Percentiles rank a stretch among this genome's conserved stretches.
phyloP scores from a whole-genome alignment of 2,329 filamentous ascomycete genomes.

The Metarhizium album region DNA sequence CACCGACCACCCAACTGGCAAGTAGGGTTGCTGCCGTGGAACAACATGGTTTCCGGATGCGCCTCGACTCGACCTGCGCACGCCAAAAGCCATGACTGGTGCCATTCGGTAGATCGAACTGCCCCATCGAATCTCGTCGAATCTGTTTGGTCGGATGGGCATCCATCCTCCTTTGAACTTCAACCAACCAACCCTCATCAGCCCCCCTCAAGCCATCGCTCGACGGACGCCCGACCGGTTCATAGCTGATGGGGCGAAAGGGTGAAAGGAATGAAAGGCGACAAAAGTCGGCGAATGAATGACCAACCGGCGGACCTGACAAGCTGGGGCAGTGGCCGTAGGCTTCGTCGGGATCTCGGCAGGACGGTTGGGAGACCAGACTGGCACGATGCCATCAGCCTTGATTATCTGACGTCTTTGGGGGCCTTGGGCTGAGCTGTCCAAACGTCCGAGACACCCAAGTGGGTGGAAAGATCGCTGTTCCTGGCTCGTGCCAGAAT shows the following conservation, averaged over 20 bases:
- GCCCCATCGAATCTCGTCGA: neutral
- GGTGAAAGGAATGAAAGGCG: too few species aligned
- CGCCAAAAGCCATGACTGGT: neutral
- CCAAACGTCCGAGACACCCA: too few species aligned
- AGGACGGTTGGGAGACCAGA: too few species aligned
- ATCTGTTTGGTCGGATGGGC: neutral
- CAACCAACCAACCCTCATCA: neutral
- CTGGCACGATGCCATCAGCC: too few species aligned
- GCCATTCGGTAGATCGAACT: neutral
- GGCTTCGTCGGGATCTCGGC: too few species aligned
- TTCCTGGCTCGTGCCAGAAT: neutral
- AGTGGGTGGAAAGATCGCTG: neutral
- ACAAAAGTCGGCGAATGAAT: too few species aligned
- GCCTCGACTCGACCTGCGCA: neutral
- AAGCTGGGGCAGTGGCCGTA: too few species aligned
- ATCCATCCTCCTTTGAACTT: too few species aligned
- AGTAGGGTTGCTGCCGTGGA: neutral
- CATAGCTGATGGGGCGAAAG: too few species aligned
- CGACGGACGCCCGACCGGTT: neutral
- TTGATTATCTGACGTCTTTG: too few species aligned
- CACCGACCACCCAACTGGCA: neutral
- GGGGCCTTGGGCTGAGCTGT: too few species aligned
- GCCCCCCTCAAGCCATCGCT: neutral
- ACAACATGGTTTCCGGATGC: neutral
- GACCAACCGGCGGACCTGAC: too few species aligned